Base-by-base conservation (phyloP, 2,329 filamentous ascomycete genomes). In the Pyrenochaeta sp. region DNA sequence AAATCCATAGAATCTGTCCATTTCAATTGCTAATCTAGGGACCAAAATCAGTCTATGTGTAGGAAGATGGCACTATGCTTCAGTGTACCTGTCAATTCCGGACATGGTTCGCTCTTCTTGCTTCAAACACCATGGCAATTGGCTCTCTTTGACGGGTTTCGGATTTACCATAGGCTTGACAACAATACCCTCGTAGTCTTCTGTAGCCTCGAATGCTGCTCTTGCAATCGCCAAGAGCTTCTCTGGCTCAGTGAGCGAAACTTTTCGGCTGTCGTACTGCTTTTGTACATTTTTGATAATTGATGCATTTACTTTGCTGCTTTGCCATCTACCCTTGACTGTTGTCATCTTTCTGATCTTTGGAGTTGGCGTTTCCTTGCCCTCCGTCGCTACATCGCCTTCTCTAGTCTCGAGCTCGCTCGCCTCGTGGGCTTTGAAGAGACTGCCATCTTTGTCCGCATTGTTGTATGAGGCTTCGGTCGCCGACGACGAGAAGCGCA, bases 1-100 rank as follows among this genome's bases (percentile, higher is more conserved):
- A 32, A 67, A 73, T 30, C 63, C 50, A 45, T 69, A 58, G 51
- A 74, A 74, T 21, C 30, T 59, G 11, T 51, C 46, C 2, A 74
- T 73, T 48, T 75, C 71, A 15, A 52, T 30, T 3, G 50, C 37
- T n/a, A 74, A 46, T 37, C 71, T 74, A 20, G 18, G 4, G 11
- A 14, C 0, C 33, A 14, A 12, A 7, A 12, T 56, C 21, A 49
- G 46, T 27, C 15, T 15, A 2, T 21, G n/a, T 27, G 3, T n/a
- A 9, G 12, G 23, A 27, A 18, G 41, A 58, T 60, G 29, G 23
- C 40, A 9, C 21, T 15, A 3, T 33, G 17, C 33, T 2, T n/a
- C 12, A 12, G 27, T 29, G 15, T 45, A 60, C 62, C 59, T 58
- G 7, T 56, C 43, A 17, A 48, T 49, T 32, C 55, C 63, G 29